Base-by-base conservation (phyloP, 345 rosid genomes). In the Salix purpurea region DNA sequence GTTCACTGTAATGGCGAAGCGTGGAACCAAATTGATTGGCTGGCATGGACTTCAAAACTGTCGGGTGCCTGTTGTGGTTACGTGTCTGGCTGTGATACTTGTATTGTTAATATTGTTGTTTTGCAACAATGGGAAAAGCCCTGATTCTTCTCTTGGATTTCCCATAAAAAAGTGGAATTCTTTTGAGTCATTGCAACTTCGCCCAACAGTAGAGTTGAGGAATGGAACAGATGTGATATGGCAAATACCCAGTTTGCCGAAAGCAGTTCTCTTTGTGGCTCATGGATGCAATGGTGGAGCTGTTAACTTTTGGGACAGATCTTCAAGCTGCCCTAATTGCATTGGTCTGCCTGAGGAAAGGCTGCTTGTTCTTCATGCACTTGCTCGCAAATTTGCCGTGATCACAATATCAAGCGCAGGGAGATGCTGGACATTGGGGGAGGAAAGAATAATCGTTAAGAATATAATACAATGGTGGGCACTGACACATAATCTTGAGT, bases 281-380 rank as follows among this genome's bases (percentile, higher is more conserved):
- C 99, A 96, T 75, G 99, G 99, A 62, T 96, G 99, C 71, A 74
- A 88, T 34, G 92, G 97, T 50, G 89, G 86, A 83, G 98, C 99
- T 71, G 76, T 24, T 15, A 85, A 91, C 85, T 96, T 96, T 72
- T 93, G 98, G 98, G 97, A 96, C 72, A 90, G 74, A 64, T 92
- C 97, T 77, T 74, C 87, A 36, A 74, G 82, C 78, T 93, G 97
- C 74, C 83, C 84, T 16, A 48, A 86, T 2, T 96, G 98, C 78
- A 65, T 89, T 37, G 97, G 95, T 74, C 81, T 93, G 77, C 99
- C 99, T 0, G 99, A 96, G 78, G 97, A 96, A 58, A 91, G 86
- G 84, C 48, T 78, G 34, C 84, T 93, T 73, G 87, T 87, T 18
- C 91, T 90, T 6, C 84, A 86, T 48, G 96, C 94, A 42, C 87